phyloP scores from a whole-genome alignment of 768 basidiomycete genomes.

The Baorangia bicolor region DNA sequence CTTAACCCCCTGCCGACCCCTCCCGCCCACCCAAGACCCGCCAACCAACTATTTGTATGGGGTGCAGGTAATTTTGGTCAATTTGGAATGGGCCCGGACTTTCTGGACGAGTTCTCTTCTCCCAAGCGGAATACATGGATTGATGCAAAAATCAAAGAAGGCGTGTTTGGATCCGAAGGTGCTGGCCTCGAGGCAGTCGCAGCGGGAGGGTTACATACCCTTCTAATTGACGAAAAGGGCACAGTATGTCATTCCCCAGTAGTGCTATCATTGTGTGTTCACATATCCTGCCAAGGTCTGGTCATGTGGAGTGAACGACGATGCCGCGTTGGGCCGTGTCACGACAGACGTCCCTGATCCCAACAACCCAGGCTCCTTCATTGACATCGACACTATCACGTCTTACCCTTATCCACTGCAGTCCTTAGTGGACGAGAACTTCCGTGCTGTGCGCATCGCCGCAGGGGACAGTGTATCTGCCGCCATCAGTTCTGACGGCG shows the following conservation, averaged over 20 bases:
- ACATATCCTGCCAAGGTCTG: slow-evolving; percentile 54
- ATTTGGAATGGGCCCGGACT: slow-evolving; percentile 83
- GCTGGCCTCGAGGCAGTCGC: slow-evolving; percentile 82
- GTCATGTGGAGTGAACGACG: slow-evolving; percentile 86
- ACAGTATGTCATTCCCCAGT: slow-evolving; percentile 55
- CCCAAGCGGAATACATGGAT: slow-evolving; percentile 79
- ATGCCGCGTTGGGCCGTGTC: slow-evolving; percentile 81
- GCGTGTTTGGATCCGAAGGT: slow-evolving; percentile 63
- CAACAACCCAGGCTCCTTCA: slow-evolving; percentile 53
- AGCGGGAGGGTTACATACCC: slow-evolving; percentile 85
- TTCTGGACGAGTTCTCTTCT: slow-evolving; percentile 67
- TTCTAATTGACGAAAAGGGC: slow-evolving; percentile 88
- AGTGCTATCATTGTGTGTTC: neutral
- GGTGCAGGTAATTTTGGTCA: slow-evolving; percentile 95
- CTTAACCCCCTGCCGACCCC: slow-evolving; percentile 66
- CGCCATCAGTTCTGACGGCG: slow-evolving; percentile 76
- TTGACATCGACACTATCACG: slow-evolving; percentile 53
- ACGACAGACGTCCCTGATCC: slow-evolving; percentile 63
- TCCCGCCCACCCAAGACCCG: slow-evolving; percentile 57
- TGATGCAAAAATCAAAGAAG: slow-evolving; percentile 70
- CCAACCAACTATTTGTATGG: slow-evolving; percentile 78
- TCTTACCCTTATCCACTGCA: slow-evolving; percentile 65
- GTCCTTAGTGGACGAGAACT: slow-evolving; percentile 70
- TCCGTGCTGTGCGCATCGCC: slow-evolving; percentile 79
- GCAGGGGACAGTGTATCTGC: slow-evolving; percentile 90